Base-by-base conservation (phyloP, 108 stramenopile species). In the Cyclotella sp. region DNA sequence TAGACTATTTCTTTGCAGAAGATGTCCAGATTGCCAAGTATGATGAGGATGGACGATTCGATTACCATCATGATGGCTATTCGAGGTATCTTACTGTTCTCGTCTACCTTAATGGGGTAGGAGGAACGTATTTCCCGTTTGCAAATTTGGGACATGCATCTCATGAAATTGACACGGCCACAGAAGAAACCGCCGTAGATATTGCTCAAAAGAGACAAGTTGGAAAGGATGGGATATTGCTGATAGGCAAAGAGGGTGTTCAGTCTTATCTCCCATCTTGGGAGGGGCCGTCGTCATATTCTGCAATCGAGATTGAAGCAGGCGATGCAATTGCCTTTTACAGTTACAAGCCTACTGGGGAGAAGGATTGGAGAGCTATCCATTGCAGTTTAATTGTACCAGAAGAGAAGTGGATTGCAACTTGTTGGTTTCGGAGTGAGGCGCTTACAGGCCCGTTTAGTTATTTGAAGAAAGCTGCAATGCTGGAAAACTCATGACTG, bases 311-410 rank as follows among this genome's bases (percentile, higher is more conserved):
- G 14, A 76, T 86, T 21, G 4, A 74, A 42, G 53, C 75, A 14
- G 86, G 86, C 8, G 86, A 87, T 55, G 81, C 86, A 5, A 70
- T 87, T 39, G 86, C 79, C 6, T 84, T 87, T 69, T 87, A 84
- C 70, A 84, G 77, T 46, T 80, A 78, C 62, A 68, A 70, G 34
- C 24, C 53, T 9, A 60, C 42, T 41, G 79, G 70, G 22, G 75
- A 76, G 28, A 72, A 54, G 34, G 85, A 81, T 40, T 70, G 74
- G 63, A 61, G 46, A 22, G 26, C 65, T 9, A 14, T 82, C 22
- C 81, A 87, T 69, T 52, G 61, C 15, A 72, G 79, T 57, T 51
- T 87, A 57, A 51, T 68, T 18, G 57, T 64, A 0, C 63, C 70
- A 21, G 24, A 63, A 43, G 86, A 84, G 57, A 87, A 87, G 30